Base-by-base conservation (phyloP, 768 basidiomycete genomes). In the Boletus reticuloceps region DNA sequence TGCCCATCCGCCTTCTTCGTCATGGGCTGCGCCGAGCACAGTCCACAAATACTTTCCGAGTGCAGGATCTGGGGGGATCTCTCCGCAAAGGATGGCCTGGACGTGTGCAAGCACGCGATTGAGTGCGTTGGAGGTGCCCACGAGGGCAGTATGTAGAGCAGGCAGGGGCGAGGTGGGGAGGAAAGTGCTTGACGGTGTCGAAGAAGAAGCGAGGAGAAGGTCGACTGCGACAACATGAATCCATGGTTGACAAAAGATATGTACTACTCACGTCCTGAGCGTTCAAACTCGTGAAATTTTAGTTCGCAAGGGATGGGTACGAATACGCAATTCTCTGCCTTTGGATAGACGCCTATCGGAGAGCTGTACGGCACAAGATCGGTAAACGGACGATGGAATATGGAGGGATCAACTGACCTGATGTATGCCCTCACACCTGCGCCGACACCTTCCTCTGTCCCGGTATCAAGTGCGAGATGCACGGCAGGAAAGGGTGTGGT, bases 241-340 rank as follows among this genome's bases (percentile, higher is more conserved):
- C 19, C 37, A 14, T 41, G 38, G 25, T 32, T 41, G 22, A 55
- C 37, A 19, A 42, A 17, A 5, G 13, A 41, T 9, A 29, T 13
- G 32, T 49, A 31, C 49, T 8, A 82, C 91, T 71, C 71, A 95
- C 94, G 76, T 42, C 92, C 91, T 58, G 89, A 87, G 56, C 88
- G 84, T 69, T 98, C 95, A 34, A 86, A 80, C 43, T 90, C 85
- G 61, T 88, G 84, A 73, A 91, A 91, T 62, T 83, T 83, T 53
- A 98, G 78, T 58, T 89, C 84, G 56, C 91, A 88, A n/a, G 91
- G 89, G 49, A 98, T 84, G 36, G 96, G 95, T 29, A 91, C 79
- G 72, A 98, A 98, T 31, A 95, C 91, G 63, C 91, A 92, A 73
- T 97, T 96, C 76, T 98, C 95, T 42, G 92, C 84, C 75, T 93